Conservation (phyloP, 768 basidiomycete genomes). For the Ramaria sp. region DNA sequence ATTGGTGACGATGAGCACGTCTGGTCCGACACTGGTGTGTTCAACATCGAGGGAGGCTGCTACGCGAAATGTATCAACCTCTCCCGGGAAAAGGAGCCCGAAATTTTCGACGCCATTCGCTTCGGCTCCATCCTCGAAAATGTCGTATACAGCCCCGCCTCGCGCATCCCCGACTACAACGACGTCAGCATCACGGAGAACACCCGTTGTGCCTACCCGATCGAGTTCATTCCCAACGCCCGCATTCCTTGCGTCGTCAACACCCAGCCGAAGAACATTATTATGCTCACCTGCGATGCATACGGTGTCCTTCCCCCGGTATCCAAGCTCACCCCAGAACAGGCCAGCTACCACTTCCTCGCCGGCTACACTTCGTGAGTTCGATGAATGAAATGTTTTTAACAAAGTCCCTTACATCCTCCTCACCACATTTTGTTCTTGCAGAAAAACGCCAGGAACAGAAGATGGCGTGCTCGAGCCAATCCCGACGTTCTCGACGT, state of each 20-base stretch:
- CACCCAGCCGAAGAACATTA: conserved; percentile 85
- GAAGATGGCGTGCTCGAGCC: conserved; percentile 98
- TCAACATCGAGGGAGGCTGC: conserved; percentile 99
- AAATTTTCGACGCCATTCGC: conserved; percentile 90
- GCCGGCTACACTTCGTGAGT: conserved; percentile 67
- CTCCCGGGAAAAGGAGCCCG: conserved; percentile 94
- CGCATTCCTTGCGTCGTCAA: conserved; percentile 85
- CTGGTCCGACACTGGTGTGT: conserved; percentile 97
- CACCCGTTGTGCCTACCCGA: conserved; percentile 98
- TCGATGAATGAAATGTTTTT: not conserved
- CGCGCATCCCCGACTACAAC: conserved; percentile 87
- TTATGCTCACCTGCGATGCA: conserved; percentile 96
- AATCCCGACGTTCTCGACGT: conserved; percentile 97
- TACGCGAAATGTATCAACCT: conserved; percentile 99
- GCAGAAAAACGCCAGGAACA: conserved; percentile 97
- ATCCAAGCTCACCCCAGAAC: conserved; percentile 81
- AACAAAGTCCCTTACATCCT: conserved; percentile 14
- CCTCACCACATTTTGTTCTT: not conserved
- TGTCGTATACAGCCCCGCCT: conserved; percentile 85
- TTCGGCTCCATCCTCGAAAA: conserved; percentile 98
- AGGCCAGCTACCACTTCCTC: conserved; percentile 96
- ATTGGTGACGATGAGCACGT: conserved; percentile 99
- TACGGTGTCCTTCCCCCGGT: conserved; percentile 98
- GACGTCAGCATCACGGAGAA: conserved; percentile 97
- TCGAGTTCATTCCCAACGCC: conserved; percentile 94